phyloP scores from a whole-genome alignment of 441 rosid genomes.

The Metrosideros polymorpha region DNA sequence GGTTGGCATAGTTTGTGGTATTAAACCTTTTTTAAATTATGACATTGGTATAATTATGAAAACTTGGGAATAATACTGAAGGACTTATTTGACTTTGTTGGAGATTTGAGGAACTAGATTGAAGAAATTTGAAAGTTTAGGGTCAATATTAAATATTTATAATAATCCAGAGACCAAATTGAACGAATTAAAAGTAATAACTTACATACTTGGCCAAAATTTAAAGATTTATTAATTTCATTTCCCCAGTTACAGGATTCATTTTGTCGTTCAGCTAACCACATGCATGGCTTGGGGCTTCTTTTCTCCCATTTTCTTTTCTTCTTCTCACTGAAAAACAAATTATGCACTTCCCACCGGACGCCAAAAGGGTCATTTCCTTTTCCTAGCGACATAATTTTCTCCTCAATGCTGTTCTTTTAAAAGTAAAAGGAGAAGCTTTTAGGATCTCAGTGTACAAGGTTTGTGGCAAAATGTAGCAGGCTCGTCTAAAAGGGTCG shows the following conservation, averaged over 20 bases:
- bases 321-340: neutral
- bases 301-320: neutral
- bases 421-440: neutral
- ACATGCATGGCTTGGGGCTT: neutral
- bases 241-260: neutral
- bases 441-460: neutral
- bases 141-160: neutral
- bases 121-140: neutral
- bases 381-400: neutral
- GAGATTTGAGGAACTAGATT: neutral
- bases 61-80: neutral
- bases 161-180: neutral
- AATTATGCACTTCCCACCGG: neutral
- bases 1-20: too few relatives aligned
- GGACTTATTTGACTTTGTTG: neutral
- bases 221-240: neutral
- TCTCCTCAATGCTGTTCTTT: neutral
- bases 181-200: neutral
- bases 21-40: too few relatives aligned
- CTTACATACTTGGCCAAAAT: neutral
- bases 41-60: neutral
- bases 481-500: neutral
- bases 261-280: neutral
- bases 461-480: rapidly evolving
- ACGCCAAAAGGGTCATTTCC: neutral